Evolutionary conservation across 805 yeast genomes (phyloP), one percentile per base, ranked within the genome.

Genomic region (Brettanomyces sp.): DNA sequence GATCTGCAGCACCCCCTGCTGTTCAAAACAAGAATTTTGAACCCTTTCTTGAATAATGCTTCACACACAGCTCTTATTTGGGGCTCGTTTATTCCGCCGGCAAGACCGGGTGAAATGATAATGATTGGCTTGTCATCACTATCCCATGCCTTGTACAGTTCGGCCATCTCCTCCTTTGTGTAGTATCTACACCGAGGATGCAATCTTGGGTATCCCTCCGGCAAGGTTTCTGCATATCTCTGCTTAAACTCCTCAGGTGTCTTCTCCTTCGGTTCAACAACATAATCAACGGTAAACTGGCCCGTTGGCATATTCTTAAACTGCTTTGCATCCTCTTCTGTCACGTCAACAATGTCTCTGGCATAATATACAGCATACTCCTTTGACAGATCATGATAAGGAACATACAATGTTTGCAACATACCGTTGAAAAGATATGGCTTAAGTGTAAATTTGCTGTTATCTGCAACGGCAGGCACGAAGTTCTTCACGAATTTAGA

Each of bases 71-170:
- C 73, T 50, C 88, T 70, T 41, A 84, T 75, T 47, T 80, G 80
- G 21, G 85, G 79, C 59, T 85, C 93, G 54, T 80, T 85, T 13
- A 87, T 79, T 1, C 95, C 95, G 48, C 93, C 91, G 25, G 85
- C 82, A 36, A 85, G 67, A 2, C 93, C 95, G 56, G 85, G 91
- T 42, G 74, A 63, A 7, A 82, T 76, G 32, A 85, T 66, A 21
- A 80, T 68, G 42, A 85, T 66, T 4, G 90, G 90, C 49, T 69
- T 70, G 8, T 67, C 59, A 46, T 70, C 70, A 2, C 57, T 52
- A 4, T 32, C 48, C 66, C 67, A 62, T 7, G 57, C 56, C 3
- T 57, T 54, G 36, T 68, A 56, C 3, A 72, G 44, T 4, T 52
- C 52, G 14, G 24, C n/a, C 30, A 76, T 64, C 51, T 76, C 78